phyloP scores from a whole-genome alignment of 169 alveolate genomes.

The Miamiensis avidus region DNA sequence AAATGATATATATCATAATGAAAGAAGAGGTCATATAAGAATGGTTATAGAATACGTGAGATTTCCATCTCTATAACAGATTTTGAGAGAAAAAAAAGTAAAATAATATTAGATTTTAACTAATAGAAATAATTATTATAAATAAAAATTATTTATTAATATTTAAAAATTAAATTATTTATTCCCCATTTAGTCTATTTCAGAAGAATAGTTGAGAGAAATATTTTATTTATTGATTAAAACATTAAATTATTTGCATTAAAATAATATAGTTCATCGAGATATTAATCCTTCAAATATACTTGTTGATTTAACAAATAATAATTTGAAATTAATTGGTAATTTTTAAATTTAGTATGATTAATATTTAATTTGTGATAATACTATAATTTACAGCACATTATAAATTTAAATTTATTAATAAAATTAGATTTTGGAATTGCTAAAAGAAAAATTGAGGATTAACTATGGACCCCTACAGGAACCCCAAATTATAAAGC shows the following conservation, averaged over 20 bases:
- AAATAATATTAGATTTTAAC: too few species aligned
- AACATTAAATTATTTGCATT: constrained; percentile 20
- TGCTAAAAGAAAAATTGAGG: background rate
- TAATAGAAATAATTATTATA: too few species aligned
- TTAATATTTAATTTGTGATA: background rate
- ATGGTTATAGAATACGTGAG: background rate
- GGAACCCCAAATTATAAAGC: constrained; percentile 57
- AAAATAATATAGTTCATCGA: constrained; percentile 15
- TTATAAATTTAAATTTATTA: too few species aligned
- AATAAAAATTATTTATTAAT: too few species aligned
- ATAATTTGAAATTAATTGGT: background rate
- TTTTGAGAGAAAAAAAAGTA: background rate
- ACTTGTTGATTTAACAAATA: background rate
- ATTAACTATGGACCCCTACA: constrained; percentile 42
- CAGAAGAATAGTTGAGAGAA: background rate
- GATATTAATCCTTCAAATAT: constrained; percentile 26
- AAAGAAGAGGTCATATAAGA: constrained; percentile 20
- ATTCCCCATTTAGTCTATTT: background rate
- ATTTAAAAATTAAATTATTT: too few species aligned
- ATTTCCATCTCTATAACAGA: background rate
- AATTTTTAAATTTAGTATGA: too few species aligned
- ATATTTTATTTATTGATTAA: background rate
- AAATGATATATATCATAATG: constrained; percentile 3
- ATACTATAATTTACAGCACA: too few species aligned
- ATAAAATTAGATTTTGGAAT: constrained; percentile 6